phyloP scores from a whole-genome alignment of 2,329 filamentous ascomycete genomes.

The Pseudogymnoascus sp. region DNA sequence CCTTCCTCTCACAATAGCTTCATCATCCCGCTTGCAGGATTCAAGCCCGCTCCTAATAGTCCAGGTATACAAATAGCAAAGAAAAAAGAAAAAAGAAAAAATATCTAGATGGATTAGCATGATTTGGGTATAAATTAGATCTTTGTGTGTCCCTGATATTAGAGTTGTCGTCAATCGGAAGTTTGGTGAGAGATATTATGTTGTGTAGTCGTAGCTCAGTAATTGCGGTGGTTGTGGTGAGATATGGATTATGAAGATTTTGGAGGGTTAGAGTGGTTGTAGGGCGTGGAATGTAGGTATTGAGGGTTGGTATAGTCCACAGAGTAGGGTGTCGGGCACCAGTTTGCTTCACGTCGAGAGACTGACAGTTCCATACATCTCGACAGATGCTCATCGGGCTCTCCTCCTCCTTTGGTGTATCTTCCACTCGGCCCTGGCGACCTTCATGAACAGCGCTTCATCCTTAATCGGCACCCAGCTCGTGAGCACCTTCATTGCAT shows the following conservation, averaged over 20 bases:
- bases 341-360: not conserved
- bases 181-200: not conserved
- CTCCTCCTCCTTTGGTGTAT: conserved; percentile 42
- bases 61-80: conserved; percentile 8
- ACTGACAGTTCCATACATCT: not conserved
- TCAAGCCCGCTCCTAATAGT: not conserved
- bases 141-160: not conserved
- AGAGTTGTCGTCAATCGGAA: not conserved
- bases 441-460: conserved; percentile 86
- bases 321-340: not conserved
- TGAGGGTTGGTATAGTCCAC: not conserved
- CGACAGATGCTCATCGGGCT: not conserved
- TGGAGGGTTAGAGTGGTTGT: not conserved
- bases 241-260: not conserved
- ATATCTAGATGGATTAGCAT: not conserved
- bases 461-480: conserved; percentile 92
- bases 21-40: not conserved
- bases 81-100: not conserved
- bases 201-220: not conserved
- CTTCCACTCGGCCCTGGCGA: conserved; percentile 83
- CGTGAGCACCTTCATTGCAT: conserved; percentile 93
- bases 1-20: not conserved
- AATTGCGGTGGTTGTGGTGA: not conserved
- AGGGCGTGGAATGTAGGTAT: not conserved
- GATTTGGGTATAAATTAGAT: not conserved